A percentile compares a stretch with the other conserved stretches of the same genome.
Evolutionary conservation across 2,329 filamentous ascomycete species (phyloP).

Genomic region (Coniochaeta sp.): DNA sequence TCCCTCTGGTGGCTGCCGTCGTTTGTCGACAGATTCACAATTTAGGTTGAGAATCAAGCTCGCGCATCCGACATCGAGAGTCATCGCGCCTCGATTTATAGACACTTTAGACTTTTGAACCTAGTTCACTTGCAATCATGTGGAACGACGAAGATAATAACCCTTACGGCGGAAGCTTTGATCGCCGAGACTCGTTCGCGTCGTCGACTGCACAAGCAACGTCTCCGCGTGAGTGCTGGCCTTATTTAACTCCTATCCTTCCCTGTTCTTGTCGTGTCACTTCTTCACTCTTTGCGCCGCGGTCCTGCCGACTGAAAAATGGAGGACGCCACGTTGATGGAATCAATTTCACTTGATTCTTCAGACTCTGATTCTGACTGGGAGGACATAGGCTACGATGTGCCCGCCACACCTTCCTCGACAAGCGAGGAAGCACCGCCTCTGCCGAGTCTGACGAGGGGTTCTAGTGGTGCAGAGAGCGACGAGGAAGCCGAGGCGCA

Average conservation of each 20-base stretch:
- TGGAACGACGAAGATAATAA: constrained; percentile 99
- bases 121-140: constrained; percentile 46
- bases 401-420: constrained; percentile 64
- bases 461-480: constrained; percentile 34
- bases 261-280: background rate
- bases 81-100: background rate
- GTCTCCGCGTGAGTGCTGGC: constrained; percentile 57
- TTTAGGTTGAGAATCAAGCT: background rate
- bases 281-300: background rate
- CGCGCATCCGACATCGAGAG: background rate
- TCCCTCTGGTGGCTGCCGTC: background rate
- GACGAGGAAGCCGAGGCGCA: constrained; percentile 39
- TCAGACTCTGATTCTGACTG: constrained; percentile 34
- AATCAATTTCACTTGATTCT: constrained; percentile 26
- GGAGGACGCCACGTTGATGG: constrained; percentile 23
- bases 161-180: constrained; percentile 86
- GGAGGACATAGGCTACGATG: constrained; percentile 49
- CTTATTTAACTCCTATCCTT: constrained; percentile 9
- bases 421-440: constrained; percentile 61
- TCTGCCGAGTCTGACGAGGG: constrained; percentile 22
- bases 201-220: constrained; percentile 60
- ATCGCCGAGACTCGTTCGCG: constrained; percentile 72
- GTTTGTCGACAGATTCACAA: background rate
- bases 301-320: background rate
- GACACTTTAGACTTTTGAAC: background rate